phyloP scores from a whole-genome alignment of 2,329 filamentous ascomycete genomes.

The Botrytis cinerea region DNA sequence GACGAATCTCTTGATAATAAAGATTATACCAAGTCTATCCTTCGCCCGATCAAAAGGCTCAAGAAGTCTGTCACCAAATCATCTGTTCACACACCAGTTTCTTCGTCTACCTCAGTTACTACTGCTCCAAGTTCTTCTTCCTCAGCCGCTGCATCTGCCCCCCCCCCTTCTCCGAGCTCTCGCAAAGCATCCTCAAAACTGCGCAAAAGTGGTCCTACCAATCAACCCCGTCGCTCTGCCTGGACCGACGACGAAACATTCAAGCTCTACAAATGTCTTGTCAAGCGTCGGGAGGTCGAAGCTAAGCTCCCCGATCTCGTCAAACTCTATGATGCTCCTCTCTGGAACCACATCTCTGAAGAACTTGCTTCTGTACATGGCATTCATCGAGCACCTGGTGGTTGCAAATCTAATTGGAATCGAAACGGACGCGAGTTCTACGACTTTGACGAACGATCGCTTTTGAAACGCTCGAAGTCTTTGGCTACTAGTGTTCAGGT shows the following conservation, averaged over 20 bases:
- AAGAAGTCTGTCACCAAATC: neutral
- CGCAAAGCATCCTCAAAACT: neutral
- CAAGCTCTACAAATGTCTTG: neutral
- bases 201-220: neutral
- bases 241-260: neutral
- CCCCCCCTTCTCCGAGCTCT: neutral
- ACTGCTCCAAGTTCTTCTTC: neutral
- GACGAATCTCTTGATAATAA: neutral
- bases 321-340: slow-evolving; percentile 7
- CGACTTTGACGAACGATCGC: slow-evolving; percentile 2
- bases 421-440: neutral
- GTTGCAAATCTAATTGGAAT: slow-evolving; percentile 13
- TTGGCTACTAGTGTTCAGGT: slow-evolving; percentile 14
- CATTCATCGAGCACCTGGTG: neutral
- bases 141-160: too few species aligned
- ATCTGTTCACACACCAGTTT: neutral
- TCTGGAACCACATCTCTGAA: neutral
- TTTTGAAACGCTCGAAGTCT: neutral
- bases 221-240: neutral
- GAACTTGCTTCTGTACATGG: neutral
- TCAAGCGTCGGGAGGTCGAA: neutral
- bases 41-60: neutral
- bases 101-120: neutral
- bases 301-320: neutral
- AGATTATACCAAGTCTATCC: neutral